phyloP scores from a whole-genome alignment of 139 green algal genomes.

The Zygnema cylindricum region DNA sequence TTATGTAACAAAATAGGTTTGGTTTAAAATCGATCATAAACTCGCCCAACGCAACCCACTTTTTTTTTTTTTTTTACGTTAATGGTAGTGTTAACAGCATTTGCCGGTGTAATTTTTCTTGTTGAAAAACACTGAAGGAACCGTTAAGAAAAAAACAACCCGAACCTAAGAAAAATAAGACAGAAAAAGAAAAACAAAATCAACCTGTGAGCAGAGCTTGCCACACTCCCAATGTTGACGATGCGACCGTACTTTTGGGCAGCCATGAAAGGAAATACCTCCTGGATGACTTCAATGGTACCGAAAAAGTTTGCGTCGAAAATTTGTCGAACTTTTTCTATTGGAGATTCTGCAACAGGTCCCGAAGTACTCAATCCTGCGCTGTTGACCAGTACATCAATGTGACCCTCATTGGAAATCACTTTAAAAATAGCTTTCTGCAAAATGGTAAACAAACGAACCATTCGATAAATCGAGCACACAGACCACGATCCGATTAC shows the following conservation, averaged over 20 bases:
- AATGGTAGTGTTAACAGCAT: background rate
- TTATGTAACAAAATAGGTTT: background rate
- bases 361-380: background rate
- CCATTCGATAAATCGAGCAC: no score
- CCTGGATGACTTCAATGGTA: background rate
- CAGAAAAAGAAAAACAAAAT: background rate
- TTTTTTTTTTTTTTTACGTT: no score
- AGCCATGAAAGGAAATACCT: constrained; percentile 37
- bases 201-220: background rate
- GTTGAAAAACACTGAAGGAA: no score
- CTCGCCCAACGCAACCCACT: background rate
- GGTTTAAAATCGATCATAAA: background rate
- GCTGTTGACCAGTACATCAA: constrained; percentile 46
- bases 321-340: background rate
- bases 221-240: constrained; percentile 10
- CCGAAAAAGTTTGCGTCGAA: constrained; percentile 46
- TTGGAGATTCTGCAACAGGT: background rate
- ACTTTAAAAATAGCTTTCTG: constrained; percentile 7
- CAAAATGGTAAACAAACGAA: background rate
- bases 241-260: background rate
- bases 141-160: background rate
- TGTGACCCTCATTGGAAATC: background rate
- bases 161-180: background rate
- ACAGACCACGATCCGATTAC: no score
- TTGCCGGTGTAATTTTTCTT: background rate